Base-by-base conservation (phyloP, 495 filamentous ascomycete genomes). In the Penicillium paxilli region DNA sequence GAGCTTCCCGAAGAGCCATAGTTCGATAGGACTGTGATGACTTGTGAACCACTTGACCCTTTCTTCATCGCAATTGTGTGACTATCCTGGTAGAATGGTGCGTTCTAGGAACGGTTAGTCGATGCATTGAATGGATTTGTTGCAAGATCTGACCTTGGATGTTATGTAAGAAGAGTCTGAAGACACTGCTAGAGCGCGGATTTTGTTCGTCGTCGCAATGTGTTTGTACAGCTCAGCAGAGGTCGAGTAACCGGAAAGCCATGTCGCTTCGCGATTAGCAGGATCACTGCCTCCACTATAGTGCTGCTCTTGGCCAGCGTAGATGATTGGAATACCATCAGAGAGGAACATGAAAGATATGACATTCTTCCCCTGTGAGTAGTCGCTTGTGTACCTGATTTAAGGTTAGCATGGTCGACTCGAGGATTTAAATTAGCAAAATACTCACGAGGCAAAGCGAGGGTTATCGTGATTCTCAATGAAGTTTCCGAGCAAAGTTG, bases 391-490 rank as follows among this genome's bases (percentile, higher is more conserved):
- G 78, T 32, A 32, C 2, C 30, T 32, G 11, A 32, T 4, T 32
- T 14, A 32, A 14, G n/a, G 6, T 32, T 32, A 12, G 30, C 2
- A 9, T 1, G n/a, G n/a, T n/a, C n/a, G n/a, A n/a, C n/a, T n/a
- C n/a, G n/a, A n/a, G n/a, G n/a, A n/a, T 32, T 32, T 9, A 12
- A 32, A 12, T 1, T 4, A 32, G 1, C 11, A 32, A 4, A 2
- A 12, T 42, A 45, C 62, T 49, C 59, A 76, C 70, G 74, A 83
- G 8, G 87, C 68, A 62, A 89, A 90, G 3, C 89, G 81, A 5
- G 81, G 73, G 17, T 84, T 79, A 66, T 95, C 90, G 60, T 95
- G 90, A 63, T 95, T 95, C 59, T 93, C 90, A 16, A 86, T 63
- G 67, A 95, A 95, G 12, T 80, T 85, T 30, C 89, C 88, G 3